Evolutionary conservation across 306 rosid species (phyloP), one percentile per base, ranked within the genome.

Genomic region (Sechiopsis laciniata): DNA sequence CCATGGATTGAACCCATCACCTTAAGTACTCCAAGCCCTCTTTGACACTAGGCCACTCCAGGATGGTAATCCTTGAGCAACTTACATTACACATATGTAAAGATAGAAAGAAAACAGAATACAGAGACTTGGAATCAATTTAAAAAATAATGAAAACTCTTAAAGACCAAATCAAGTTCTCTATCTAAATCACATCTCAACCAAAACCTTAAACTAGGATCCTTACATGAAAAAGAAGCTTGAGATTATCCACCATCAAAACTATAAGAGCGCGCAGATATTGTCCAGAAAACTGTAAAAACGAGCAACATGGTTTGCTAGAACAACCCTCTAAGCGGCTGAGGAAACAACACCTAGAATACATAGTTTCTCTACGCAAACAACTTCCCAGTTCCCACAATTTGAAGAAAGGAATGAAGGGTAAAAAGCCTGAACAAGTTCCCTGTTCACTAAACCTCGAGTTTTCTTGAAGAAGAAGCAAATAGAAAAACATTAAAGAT

Each of bases 391-490:
- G 74, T 72, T 82, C 85, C 77, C 60, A 77, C 63, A 57, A 69
- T 73, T 75, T 65, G 80, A 80, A 82, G 83, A 21, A 86, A 85
- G 83, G 90, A 86, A 83, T 86, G 85, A 51, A 40, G 79, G 56
- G 78, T 75, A 78, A 74, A 75, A 84, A 77, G 60, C 71, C 48
- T 50, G 64, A 76, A 68, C 78, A 55, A 21, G 54, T 74, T 66
- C 61, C 79, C 74, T 48, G 77, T 74, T 78, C 72, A 72, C 68
- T 76, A 73, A 74, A 75, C 79, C 80, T 75, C 53, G 75, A 76
- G 80, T 81, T 94, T 78, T 85, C 96, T 94, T 90, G 73, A 70
- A 29, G 75, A 78, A 76, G 75, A 94, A 87, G 98, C 84, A 90
- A 93, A 82, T 78, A 76, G 77, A 26, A 26, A 75, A 80, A 62